These are phyloP conservation scores for Trichodelitschia bisporula DNA, from an alignment of 495 filamentous ascomycete species.

Conservation along the genomic window DNA sequence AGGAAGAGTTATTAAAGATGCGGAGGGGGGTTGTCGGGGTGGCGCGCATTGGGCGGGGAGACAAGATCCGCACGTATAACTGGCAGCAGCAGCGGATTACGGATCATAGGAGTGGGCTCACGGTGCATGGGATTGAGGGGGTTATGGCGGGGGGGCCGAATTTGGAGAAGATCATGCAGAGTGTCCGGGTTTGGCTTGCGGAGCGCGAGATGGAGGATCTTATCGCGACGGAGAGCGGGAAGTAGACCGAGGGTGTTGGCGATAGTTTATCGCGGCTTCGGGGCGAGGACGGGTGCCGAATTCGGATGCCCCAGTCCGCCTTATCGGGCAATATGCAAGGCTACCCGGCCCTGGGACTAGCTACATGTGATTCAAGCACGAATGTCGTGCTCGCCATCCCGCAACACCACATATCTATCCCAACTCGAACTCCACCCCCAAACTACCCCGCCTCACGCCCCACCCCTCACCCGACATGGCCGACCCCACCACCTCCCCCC, in stretches of 20 bases:
- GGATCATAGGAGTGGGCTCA: conserved; percentile 71
- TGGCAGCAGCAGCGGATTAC: conserved; percentile 82
- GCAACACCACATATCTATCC: too few species aligned
- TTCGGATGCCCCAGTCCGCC: too few species aligned
- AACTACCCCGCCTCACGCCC: too few species aligned
- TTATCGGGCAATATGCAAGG: too few species aligned
- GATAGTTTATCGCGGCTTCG: too few species aligned
- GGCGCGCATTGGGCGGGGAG: conserved; percentile 57
- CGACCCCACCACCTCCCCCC: conserved; percentile 22
- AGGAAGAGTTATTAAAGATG: conserved; percentile 52
- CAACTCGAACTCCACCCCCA: too few species aligned
- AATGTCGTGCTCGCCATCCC: too few species aligned
- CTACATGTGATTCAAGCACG: too few species aligned
- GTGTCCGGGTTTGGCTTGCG: conserved; percentile 53
- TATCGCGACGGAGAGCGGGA: conserved; percentile 13
- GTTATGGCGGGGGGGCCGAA: conserved; percentile 32
- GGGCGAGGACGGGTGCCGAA: too few species aligned
- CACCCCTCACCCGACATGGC: conserved; percentile 12
- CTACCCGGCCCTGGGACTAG: too few species aligned
- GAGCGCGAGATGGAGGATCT: conserved; percentile 53
- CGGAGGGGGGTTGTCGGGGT: conserved; percentile 54
- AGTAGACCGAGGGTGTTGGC: too few species aligned
- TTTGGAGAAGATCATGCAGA: conserved; percentile 56
- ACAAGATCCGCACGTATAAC: conserved; percentile 93
- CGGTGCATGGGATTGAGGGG: conserved; percentile 57